A percentile compares a stretch with the other conserved stretches of the same genome.
phyloP scores from a whole-genome alignment of 176 grass and related monocot genomes.

The Tuctoria greenei region DNA sequence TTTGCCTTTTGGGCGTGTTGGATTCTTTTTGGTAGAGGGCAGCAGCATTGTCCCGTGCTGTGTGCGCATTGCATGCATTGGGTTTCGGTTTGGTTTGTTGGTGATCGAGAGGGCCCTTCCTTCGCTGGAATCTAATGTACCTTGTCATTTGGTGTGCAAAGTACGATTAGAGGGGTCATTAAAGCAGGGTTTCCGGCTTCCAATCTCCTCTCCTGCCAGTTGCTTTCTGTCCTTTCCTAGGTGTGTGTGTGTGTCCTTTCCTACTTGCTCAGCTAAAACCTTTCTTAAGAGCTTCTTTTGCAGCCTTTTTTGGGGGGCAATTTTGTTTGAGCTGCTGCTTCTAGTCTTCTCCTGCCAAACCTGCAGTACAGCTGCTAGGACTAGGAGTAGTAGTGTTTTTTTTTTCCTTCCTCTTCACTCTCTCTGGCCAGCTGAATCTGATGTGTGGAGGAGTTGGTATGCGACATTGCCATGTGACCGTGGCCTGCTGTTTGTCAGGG shows the following conservation, averaged over 20 bases:
- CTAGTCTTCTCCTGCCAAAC: slow-evolving; percentile 45
- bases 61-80: slow-evolving; percentile 36
- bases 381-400: not conserved
- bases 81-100: not conserved
- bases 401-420: not conserved
- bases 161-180: slow-evolving; percentile 61
- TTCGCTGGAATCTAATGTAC: not conserved
- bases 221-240: slow-evolving; percentile 40
- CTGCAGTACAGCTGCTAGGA: not conserved
- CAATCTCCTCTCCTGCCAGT: slow-evolving; percentile 25
- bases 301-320: slow-evolving; percentile 40
- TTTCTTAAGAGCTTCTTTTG: slow-evolving; percentile 49
- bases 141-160: slow-evolving; percentile 56
- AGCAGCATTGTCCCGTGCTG: slow-evolving; percentile 18
- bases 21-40: slow-evolving; percentile 53
- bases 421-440: slow-evolving; percentile 3
- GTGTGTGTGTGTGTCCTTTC: no score
- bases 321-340: slow-evolving; percentile 42
- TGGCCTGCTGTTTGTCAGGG: slow-evolving; percentile 54
- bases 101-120: slow-evolving; percentile 9
- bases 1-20: slow-evolving; percentile 50
- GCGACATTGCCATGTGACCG: slow-evolving; percentile 21
- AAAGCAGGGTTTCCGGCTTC: slow-evolving; percentile 31
- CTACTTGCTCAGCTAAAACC: slow-evolving; percentile 17
- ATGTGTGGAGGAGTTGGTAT: no score